These are phyloP conservation scores for Phaffia tasmanica DNA, from an alignment of 768 basidiomycete species.

Conservation along the genomic window DNA sequence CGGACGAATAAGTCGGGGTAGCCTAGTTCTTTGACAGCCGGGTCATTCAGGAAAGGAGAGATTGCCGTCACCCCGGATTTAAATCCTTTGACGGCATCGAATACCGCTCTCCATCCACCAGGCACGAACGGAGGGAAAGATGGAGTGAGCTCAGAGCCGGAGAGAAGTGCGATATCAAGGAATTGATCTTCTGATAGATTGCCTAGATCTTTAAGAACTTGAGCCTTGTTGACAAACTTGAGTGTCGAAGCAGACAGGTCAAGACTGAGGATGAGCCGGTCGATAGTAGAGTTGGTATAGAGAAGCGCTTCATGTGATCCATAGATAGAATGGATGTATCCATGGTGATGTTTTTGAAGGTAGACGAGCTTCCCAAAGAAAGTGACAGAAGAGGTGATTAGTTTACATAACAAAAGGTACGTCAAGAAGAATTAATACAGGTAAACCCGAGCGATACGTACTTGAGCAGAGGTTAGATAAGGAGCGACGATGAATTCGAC, in stretches of 20 bases:
- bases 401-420: neutral
- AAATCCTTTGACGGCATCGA: constrained; percentile 61
- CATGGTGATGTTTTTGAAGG: constrained; percentile 80
- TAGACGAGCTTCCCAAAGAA: constrained; percentile 62
- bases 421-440: neutral
- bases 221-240: constrained; percentile 70
- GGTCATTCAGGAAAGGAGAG: constrained; percentile 42
- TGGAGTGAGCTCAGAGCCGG: constrained; percentile 63
- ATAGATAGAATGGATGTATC: constrained; percentile 88
- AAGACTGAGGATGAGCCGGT: constrained; percentile 79
- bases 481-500: constrained; percentile 95
- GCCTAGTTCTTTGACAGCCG: constrained; percentile 62
- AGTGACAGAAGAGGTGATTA: neutral
- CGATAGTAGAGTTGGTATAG: constrained; percentile 55
- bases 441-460: constrained; percentile 40
- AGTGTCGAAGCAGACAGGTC: constrained; percentile 52
- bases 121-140: constrained; percentile 42
- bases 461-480: constrained; percentile 91
- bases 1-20: constrained; percentile 81
- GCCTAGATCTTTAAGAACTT: constrained; percentile 54
- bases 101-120: constrained; percentile 32
- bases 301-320: constrained; percentile 81
- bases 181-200: constrained; percentile 73
- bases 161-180: constrained; percentile 81
- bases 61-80: constrained; percentile 53